Conservation (phyloP, 306 rosid genomes). For the Pterocarpus santalinus region DNA sequence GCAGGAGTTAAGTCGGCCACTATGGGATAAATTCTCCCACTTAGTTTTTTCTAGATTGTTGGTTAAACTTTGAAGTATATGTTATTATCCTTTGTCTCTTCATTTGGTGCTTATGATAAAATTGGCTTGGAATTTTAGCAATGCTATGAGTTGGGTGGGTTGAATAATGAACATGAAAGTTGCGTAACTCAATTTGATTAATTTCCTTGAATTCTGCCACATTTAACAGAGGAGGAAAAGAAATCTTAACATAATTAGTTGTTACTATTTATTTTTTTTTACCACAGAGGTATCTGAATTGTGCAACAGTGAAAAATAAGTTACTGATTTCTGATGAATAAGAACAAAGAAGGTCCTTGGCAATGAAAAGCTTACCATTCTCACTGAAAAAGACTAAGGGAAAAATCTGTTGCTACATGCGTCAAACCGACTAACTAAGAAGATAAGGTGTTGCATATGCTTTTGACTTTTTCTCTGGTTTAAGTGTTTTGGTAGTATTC, state of each 20-base stretch:
- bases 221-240: not conserved
- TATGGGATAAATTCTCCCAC: not conserved
- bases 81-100: not conserved
- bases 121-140: constrained; percentile 7
- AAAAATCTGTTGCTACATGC: constrained; percentile 9
- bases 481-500: not conserved
- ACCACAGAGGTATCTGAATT: not conserved
- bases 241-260: too few species aligned
- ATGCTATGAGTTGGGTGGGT: constrained; percentile 18
- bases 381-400: not conserved
- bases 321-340: not conserved
- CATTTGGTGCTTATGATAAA: not conserved
- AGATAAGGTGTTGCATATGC: constrained; percentile 47
- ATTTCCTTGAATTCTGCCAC: not conserved
- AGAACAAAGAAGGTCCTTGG: not conserved
- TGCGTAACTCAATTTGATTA: not conserved
- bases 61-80: not conserved
- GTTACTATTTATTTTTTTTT: not conserved
- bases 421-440: constrained; percentile 28
- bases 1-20: too few species aligned
- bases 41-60: not conserved
- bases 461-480: constrained; percentile 45
- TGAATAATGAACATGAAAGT: not conserved
- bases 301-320: not conserved
- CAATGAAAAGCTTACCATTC: not conserved